Conservation (phyloP, 2,329 filamentous ascomycete genomes). For the Rhynchosporium secalis region DNA sequence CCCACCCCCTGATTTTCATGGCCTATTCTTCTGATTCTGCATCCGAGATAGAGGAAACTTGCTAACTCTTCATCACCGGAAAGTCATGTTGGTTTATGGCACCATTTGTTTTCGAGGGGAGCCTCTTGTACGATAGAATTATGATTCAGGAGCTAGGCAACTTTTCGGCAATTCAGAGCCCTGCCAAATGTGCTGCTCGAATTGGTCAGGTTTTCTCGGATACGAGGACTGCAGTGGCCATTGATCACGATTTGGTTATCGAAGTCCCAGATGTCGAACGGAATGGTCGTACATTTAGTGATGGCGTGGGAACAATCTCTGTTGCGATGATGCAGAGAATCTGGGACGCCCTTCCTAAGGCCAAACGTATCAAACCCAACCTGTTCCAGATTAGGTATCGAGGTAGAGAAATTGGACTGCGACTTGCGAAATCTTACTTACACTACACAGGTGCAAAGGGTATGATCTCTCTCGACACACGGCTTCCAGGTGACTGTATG, state of each 20-base stretch:
- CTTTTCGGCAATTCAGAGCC: constrained; percentile 52
- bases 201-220: constrained; percentile 72
- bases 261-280: constrained; percentile 54
- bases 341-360: constrained; percentile 53
- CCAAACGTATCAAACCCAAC: constrained; percentile 53
- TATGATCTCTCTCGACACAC: constrained; percentile 70
- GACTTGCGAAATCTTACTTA: not conserved
- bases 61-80: no score
- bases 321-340: constrained; percentile 57
- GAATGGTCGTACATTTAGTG: constrained; percentile 67
- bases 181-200: constrained; percentile 58
- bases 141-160: constrained; percentile 50
- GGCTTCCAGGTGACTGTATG: constrained; percentile 58
- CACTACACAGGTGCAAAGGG: constrained; percentile 64
- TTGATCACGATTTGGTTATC: constrained; percentile 41
- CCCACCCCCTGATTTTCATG: no score
- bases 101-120: constrained; percentile 44
- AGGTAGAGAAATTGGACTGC: constrained; percentile 43
- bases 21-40: no score
- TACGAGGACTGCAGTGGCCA: constrained; percentile 62
- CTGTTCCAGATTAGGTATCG: constrained; percentile 74
- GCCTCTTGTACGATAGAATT: constrained; percentile 38
- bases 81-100: constrained; percentile 65
- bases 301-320: constrained; percentile 78
- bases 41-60: no score